Conservation (phyloP, 1,284 basidiomycete genomes). For the Hypsizygus ulmarius region DNA sequence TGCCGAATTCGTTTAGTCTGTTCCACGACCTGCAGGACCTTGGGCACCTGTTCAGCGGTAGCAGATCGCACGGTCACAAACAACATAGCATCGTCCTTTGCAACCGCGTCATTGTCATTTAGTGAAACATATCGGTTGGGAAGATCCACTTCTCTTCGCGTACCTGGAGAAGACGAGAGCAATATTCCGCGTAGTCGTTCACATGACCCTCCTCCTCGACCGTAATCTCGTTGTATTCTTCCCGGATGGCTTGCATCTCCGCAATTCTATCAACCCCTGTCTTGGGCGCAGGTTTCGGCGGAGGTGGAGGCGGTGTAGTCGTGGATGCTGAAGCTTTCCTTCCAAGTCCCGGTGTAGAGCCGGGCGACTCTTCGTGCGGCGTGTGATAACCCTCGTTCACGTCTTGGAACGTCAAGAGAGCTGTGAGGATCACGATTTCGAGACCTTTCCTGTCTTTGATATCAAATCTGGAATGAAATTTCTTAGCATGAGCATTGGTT, state of each 20-base stretch:
- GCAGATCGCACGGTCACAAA: conserved; percentile 72
- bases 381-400: conserved; percentile 57
- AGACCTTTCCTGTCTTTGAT: conserved; percentile 80
- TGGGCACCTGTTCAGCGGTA: conserved; percentile 64
- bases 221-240: conserved; percentile 71
- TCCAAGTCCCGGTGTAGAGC: conserved; percentile 7
- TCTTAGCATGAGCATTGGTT: no score
- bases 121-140: conserved; percentile 1
- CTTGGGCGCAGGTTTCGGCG: conserved; percentile 61
- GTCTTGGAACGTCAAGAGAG: conserved; percentile 76
- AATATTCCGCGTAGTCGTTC: conserved; percentile 69
- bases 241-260: conserved; percentile 60
- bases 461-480: conserved; percentile 64
- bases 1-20: conserved; percentile 72
- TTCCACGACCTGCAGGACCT: conserved; percentile 77
- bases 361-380: conserved; percentile 24
- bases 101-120: conserved; percentile 3
- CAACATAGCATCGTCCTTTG: conserved; percentile 73
- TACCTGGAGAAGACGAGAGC: conserved; percentile 62
- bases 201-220: conserved; percentile 63
- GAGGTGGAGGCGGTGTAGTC: conserved; percentile 39
- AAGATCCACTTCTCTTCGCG: no score
- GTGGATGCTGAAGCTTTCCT: conserved; percentile 14
- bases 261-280: conserved; percentile 64
- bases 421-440: conserved; percentile 75